Conservation (phyloP, 768 basidiomycete species). For the Mycena vitilis region DNA sequence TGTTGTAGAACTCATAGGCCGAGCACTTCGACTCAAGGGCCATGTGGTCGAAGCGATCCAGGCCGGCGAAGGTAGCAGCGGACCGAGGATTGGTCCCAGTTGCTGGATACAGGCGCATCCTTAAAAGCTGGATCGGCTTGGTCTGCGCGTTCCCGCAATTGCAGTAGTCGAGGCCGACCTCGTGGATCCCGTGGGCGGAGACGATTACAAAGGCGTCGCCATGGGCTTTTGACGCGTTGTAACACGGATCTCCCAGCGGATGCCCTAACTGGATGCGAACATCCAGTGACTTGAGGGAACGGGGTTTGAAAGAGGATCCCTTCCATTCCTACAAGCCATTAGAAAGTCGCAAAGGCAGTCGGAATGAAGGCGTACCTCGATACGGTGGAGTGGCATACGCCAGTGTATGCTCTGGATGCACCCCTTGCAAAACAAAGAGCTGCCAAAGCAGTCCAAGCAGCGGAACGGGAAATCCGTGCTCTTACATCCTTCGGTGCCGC, state of each 20-base stretch:
- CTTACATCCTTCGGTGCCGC: neutral
- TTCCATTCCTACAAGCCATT: neutral
- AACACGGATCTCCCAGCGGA: neutral
- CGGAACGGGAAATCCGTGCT: neutral
- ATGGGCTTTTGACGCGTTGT: neutral
- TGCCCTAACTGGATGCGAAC: neutral
- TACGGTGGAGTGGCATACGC: constrained; percentile 6
- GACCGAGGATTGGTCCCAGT: neutral
- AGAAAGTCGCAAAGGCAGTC: neutral
- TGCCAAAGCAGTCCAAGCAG: neutral
- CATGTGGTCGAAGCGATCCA: neutral
- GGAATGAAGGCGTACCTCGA: constrained; percentile 23
- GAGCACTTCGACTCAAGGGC: neutral
- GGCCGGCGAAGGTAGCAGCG: neutral
- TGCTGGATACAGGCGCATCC: neutral
- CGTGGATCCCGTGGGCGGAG: neutral
- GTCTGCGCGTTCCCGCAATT: neutral
- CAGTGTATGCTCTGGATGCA: neutral
- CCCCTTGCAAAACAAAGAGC: neutral
- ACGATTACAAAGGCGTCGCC: constrained; percentile 5
- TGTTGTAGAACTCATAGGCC: neutral
- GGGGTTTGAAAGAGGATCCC: neutral
- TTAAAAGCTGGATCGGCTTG: neutral
- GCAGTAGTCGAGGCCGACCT: constrained; percentile 6
- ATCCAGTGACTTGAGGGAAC: neutral